Evolutionary conservation across 768 basidiomycete genomes (phyloP).

Genomic region (Sporobolomyces phaffii): DNA sequence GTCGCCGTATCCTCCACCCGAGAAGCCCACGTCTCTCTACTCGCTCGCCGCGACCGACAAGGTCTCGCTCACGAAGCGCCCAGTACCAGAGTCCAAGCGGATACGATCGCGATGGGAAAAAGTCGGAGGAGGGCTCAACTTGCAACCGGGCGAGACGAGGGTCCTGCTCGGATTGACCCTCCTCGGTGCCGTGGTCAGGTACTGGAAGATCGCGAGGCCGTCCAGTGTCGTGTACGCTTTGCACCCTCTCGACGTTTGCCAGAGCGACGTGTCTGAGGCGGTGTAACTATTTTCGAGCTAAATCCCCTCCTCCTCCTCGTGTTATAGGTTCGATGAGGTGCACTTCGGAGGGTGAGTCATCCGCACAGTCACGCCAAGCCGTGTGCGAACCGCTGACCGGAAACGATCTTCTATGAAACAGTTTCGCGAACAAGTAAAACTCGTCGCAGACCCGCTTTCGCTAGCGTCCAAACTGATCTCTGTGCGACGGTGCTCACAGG

Average conservation of each 20-base stretch:
- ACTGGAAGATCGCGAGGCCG: conserved; percentile 78
- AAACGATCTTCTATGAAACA: no score
- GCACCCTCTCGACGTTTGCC: not conserved
- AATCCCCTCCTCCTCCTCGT: not conserved
- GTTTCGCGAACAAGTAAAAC: conserved; percentile 40
- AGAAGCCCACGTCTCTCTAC: conserved; percentile 1
- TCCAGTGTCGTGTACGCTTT: conserved; percentile 65
- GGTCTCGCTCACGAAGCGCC: not conserved
- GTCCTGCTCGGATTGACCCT: conserved; percentile 61
- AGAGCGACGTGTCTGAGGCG: not conserved
- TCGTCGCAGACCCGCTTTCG: not conserved
- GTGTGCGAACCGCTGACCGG: not conserved
- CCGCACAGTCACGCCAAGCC: no score
- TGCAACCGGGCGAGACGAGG: conserved; percentile 62
- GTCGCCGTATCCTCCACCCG: not conserved
- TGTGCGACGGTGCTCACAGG: not conserved
- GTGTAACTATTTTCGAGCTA: conserved; percentile 9
- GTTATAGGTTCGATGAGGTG: conserved; percentile 84
- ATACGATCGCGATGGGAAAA: conserved; percentile 7
- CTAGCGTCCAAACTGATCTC: no score
- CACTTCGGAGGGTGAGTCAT: conserved; percentile 85
- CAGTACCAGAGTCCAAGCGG: not conserved
- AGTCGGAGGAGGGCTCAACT: conserved; percentile 29
- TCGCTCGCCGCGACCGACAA: conserved; percentile 4
- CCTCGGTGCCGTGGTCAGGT: conserved; percentile 70